Base-by-base conservation (phyloP, 345 rosid genomes). In the Chamaenerion angustifolium region DNA sequence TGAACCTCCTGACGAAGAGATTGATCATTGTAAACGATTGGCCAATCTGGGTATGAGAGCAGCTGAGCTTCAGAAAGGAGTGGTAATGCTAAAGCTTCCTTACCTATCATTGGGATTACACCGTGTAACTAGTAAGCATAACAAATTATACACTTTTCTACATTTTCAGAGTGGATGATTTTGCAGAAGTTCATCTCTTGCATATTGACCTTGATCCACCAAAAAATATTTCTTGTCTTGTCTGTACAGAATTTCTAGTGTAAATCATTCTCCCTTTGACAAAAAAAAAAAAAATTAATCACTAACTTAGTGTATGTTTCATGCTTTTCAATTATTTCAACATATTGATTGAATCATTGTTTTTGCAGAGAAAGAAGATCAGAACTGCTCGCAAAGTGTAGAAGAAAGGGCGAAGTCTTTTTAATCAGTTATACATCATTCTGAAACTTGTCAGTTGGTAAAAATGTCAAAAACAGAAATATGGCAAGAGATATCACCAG, bases 1-100 rank as follows among this genome's bases (percentile, higher is more conserved):
- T 4, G 98, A 86, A 68, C 73, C 96, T 45, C 98, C 98, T 31
- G 95, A 86, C 68, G 82, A 83, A 62, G 98, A 90, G 76, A 90
- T 90, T 61, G 98, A 90, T 66, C 98, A 96, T 7, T 90, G 95
- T 76, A 70, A 67, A 70, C 73, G 83, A 71, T 68, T 92, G 77
- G 96, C 93, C 58, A 76, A 83, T 70, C 93, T 92, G 6, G 95
- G 98, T 49, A 83, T 61, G 67, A 81, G 66, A 74, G 96, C 95
- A 48, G 82, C 95, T 52, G 61, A 77, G 49, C 68, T 81, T 55
- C 93, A 78, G 73, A 77, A 80, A 77, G 98, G 98, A 63, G 98
- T 90, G 83, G 98, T 90, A 78, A 59, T 60, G 71, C 51, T 61
- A 40, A 54, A 60, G 12, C 18, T 17, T 54, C 3, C 6, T 4